These are phyloP conservation scores for Setaria italica DNA, from an alignment of 202 grass and related monocot species.

Conservation along the genomic window DNA sequence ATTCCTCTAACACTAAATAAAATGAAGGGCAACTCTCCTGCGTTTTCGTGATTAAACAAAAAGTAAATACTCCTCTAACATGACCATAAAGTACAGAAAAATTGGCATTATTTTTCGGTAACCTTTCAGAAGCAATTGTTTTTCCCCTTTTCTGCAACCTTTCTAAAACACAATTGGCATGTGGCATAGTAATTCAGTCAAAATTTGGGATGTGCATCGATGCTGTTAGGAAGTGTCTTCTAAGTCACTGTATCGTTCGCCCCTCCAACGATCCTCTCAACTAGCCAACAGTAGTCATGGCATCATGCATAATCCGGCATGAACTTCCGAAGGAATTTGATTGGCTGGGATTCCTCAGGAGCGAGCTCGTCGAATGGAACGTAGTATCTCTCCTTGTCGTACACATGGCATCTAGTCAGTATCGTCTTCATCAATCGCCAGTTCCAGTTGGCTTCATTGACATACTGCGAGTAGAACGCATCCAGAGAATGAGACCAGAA, in stretches of 20 bases:
- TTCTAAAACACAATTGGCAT: background rate
- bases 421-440: conserved; percentile 99
- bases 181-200: background rate
- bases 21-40: background rate
- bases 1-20: conserved; percentile 1
- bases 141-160: background rate
- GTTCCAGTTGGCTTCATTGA: conserved; percentile 93
- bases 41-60: too few species aligned
- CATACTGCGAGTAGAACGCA: conserved; percentile 65
- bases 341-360: conserved; percentile 79
- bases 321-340: conserved; percentile 78
- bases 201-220: conserved; percentile 17
- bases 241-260: conserved; percentile 28
- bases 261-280: conserved; percentile 22
- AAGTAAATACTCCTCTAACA: conserved; percentile 18
- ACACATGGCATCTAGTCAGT: conserved; percentile 94
- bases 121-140: background rate
- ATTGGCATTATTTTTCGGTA: background rate
- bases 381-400: conserved; percentile 88
- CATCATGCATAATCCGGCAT: conserved; percentile 90
- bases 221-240: conserved; percentile 35
- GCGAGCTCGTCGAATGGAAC: conserved; percentile 86
- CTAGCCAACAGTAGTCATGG: conserved; percentile 27
- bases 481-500: conserved; percentile 14
- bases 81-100: background rate